A percentile compares a stretch with the other conserved stretches of the same genome.
These are phyloP conservation scores for Pseudoscleropodium purum DNA, from an alignment of 225 moss, liverwort and hornwort genomes.

Conservation along the genomic window DNA sequence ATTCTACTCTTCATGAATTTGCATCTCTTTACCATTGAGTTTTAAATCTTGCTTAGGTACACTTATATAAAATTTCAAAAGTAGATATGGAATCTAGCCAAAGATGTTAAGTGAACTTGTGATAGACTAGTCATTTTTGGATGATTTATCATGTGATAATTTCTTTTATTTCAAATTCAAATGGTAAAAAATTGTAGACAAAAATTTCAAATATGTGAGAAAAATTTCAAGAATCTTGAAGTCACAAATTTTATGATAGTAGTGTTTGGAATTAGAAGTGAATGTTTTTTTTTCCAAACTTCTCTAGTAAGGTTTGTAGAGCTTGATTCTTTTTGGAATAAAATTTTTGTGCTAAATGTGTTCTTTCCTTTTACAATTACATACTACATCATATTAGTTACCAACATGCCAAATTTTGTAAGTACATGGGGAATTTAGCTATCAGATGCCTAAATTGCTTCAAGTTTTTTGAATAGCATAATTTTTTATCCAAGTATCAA, in stretches of 20 bases:
- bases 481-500: rapidly evolving
- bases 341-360: background rate
- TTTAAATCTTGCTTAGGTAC: too few species aligned
- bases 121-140: background rate
- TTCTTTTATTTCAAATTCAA: background rate
- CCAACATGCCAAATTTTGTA: background rate
- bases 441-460: background rate
- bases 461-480: rapidly evolving
- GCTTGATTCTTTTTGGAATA: background rate
- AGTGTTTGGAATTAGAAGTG: too few species aligned
- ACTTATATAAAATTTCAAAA: too few species aligned
- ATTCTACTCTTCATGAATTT: too few species aligned
- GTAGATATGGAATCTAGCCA: too few species aligned
- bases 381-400: background rate
- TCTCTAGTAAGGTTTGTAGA: background rate
- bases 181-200: too few species aligned
- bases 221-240: background rate
- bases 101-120: too few species aligned
- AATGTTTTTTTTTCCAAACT: background rate
- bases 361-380: background rate
- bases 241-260: too few species aligned
- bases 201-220: too few species aligned
- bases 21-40: too few species aligned
- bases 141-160: background rate
- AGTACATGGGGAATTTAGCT: background rate